A percentile compares a stretch with the other conserved stretches of the same genome.
These are phyloP conservation scores for Eimeria tenella DNA, from an alignment of 169 alveolate species.

Conservation along the genomic window DNA sequence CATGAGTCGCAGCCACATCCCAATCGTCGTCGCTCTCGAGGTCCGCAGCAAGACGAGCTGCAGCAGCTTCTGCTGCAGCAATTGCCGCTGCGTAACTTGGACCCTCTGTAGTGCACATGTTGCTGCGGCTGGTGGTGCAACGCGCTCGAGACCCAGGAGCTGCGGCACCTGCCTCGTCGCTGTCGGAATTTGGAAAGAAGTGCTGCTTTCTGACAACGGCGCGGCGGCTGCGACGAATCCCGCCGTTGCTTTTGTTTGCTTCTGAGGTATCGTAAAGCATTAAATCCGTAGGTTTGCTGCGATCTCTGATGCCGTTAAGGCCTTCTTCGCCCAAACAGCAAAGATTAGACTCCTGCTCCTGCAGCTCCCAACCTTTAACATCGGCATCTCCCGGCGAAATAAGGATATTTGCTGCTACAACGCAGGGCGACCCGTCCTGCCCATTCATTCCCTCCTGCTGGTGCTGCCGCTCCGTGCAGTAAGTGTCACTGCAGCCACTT, in stretches of 20 bases:
- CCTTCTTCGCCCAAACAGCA: neutral
- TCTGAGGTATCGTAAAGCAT: neutral
- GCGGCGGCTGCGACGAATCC: conserved; percentile 24
- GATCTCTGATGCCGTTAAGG: neutral
- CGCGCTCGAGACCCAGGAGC: neutral
- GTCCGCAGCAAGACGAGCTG: conserved; percentile 22
- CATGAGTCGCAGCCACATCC: conserved; percentile 20
- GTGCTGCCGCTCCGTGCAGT: neutral
- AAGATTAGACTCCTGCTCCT: neutral
- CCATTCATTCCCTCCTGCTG: neutral
- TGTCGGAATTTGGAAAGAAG: neutral
- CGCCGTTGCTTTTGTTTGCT: neutral
- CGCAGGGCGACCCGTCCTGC: too few relatives aligned
- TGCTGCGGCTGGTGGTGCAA: conserved; percentile 12
- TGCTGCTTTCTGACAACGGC: conserved; percentile 15
- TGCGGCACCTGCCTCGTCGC: conserved; percentile 1
- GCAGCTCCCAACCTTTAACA: neutral
- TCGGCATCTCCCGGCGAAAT: neutral
- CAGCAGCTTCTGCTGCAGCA: conserved; percentile 57
- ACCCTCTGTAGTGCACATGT: neutral
- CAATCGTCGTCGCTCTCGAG: conserved; percentile 50
- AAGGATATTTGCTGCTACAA: too few relatives aligned
- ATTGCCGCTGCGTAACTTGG: neutral
- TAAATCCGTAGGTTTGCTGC: neutral
- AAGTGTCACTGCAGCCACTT: neutral